A percentile compares a stretch with the other conserved stretches of the same genome.
Evolutionary conservation across 2,329 filamentous ascomycete species (phyloP).

Genomic region (Hirsutella minnesotensis): DNA sequence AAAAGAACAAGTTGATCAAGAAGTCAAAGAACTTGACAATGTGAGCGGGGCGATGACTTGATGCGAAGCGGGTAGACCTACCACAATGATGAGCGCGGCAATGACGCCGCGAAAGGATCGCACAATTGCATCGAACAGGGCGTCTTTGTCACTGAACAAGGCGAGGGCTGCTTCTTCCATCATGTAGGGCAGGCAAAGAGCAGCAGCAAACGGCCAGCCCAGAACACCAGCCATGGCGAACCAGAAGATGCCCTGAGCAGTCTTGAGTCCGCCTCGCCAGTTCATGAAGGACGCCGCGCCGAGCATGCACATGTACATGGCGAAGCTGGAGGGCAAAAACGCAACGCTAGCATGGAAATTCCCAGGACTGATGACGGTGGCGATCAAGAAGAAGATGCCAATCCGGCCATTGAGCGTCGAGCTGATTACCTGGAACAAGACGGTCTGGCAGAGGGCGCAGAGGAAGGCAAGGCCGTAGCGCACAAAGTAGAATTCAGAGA

Average conservation of each 20-base stretch:
- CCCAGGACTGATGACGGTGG: slow-evolving; percentile 68
- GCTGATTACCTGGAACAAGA: slow-evolving; percentile 68
- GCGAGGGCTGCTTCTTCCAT: slow-evolving; percentile 59
- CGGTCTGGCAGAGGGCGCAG: slow-evolving; percentile 73
- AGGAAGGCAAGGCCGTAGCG: slow-evolving; percentile 61
- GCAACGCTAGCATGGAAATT: slow-evolving; percentile 87
- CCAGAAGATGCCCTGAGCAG: slow-evolving; percentile 76
- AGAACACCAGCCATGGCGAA: slow-evolving; percentile 76
- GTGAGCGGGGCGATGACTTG: background rate
- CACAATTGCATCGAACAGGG: slow-evolving; percentile 45
- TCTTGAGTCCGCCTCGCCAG: slow-evolving; percentile 69
- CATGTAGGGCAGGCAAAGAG: slow-evolving; percentile 69
- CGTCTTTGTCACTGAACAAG: slow-evolving; percentile 41
- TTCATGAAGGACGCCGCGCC: slow-evolving; percentile 86
- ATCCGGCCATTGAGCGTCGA: slow-evolving; percentile 70
- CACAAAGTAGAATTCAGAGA: slow-evolving; percentile 77
- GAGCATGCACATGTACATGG: slow-evolving; percentile 88
- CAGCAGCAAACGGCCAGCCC: slow-evolving; percentile 90
- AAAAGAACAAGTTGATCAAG: slow-evolving; percentile 71
- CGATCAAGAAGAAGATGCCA: slow-evolving; percentile 71
- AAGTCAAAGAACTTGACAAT: slow-evolving; percentile 50
- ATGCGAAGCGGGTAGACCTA: slow-evolving; percentile 28
- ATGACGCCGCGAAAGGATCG: slow-evolving; percentile 57
- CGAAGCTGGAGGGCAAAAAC: slow-evolving; percentile 86
- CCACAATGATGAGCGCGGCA: slow-evolving; percentile 55